Base-by-base conservation (phyloP, 352 stramenopile genomes). In the Plasmopara viticola region DNA sequence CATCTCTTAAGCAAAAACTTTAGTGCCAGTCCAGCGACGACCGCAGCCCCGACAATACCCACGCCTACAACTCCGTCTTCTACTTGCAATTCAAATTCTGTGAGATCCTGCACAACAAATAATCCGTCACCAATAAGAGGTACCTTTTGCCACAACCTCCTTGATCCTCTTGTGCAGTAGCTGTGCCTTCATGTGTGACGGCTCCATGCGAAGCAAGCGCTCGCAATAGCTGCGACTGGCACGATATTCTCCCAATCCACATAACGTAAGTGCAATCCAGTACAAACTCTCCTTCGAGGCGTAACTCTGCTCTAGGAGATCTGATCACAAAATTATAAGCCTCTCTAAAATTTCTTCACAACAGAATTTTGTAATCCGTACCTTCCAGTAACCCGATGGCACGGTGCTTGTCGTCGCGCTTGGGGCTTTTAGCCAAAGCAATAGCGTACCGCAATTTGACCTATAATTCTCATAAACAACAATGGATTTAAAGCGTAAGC, bases 331-430 rank as follows among this genome's bases (percentile, higher is more conserved):
- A 44, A 52, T 2, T 39, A 17, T 15, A 17, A 41, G 33, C 33
- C 33, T 41, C 14, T 1, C 9, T 1, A 8, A 18, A 6, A 2
- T 41, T 18, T 41, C n/a, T 41, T 41, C 14, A 41, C n/a, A 1
- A 38, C n/a, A n/a, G n/a, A n/a, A n/a, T n/a, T n/a, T n/a, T 38
- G 9, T 41, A 4, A 8, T 17, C 6, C 31, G 31, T 53, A 86
- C 79, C 79, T 80, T 90, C 80, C 34, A 90, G 54, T 29, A 90
- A 64, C 2, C 65, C 76, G 14, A 89, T 72, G 10, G 75, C 80
- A 34, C 80, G 75, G 50, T 78, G 75, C 60, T 90, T 90, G 59
- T 90, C 75, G 47, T 90, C 80, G n/a, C 76, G 72, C 47, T 87
- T 87, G 46, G 65, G 69, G 63, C 80, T 90, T 63, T 90, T 90